These are phyloP conservation scores for Chlamydomonas incerta DNA, from an alignment of 139 green algal species.

Conservation along the genomic window DNA sequence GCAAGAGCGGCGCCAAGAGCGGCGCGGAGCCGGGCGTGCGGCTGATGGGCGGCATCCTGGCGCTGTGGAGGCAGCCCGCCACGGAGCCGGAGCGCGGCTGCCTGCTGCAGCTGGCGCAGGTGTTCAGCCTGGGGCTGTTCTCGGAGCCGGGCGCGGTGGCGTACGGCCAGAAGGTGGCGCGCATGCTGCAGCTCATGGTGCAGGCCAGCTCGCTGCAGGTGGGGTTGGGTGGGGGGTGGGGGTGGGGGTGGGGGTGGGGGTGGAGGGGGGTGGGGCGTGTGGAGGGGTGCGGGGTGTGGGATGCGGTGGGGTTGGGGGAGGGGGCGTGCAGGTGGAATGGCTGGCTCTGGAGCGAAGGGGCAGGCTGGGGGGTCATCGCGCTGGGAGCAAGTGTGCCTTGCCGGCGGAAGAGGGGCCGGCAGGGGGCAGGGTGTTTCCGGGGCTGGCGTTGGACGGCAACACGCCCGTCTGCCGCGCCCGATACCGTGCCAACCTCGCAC, in stretches of 20 bases:
- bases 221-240: no score
- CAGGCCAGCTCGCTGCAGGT: constrained; percentile 19
- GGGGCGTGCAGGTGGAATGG: no score
- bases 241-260: neutral
- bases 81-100: neutral
- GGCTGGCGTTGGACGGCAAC: no score
- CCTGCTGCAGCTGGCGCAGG: constrained; percentile 24
- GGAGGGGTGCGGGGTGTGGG: neutral
- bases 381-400: no score
- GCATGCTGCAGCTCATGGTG: constrained; percentile 9
- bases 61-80: neutral
- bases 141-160: neutral
- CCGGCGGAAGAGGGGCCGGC: no score
- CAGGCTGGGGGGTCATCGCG: no score
- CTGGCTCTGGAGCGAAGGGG: no score
- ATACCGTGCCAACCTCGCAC: neutral
- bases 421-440: no score
- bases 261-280: neutral
- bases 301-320: neutral
- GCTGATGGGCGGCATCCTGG: no score
- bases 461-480: no score
- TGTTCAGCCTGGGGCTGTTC: constrained; percentile 21
- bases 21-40: no score
- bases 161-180: constrained; percentile 18
- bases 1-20: no score